These are phyloP conservation scores for Chenopodium formosanum DNA, from an alignment of 148 eudicot genomes.

Conservation along the genomic window DNA sequence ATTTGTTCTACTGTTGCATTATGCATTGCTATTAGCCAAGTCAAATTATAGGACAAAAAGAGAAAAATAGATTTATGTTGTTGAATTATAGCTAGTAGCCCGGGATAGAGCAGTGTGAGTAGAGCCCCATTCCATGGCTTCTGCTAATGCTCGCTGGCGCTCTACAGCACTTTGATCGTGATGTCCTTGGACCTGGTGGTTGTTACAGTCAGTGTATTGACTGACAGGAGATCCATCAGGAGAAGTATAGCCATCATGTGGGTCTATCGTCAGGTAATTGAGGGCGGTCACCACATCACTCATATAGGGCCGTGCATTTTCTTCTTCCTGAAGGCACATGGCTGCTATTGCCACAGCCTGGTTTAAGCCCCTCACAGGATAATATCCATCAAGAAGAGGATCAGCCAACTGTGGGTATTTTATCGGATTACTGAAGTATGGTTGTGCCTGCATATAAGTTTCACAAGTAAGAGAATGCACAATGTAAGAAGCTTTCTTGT, in stretches of 20 bases:
- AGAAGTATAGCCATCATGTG: conserved; percentile 19
- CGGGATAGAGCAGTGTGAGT: conserved; percentile 22
- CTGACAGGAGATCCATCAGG: conserved; percentile 34
- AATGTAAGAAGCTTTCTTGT: background rate
- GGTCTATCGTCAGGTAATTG: conserved; percentile 40
- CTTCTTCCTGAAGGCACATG: conserved; percentile 86
- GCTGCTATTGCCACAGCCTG: conserved; percentile 81
- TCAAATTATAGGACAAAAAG: background rate
- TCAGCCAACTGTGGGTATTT: conserved; percentile 57
- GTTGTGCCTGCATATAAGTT: conserved; percentile 48
- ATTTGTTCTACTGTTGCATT: background rate
- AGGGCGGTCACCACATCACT: conserved; percentile 77
- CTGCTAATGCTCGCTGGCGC: conserved; percentile 65
- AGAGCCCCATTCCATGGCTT: conserved; percentile 80
- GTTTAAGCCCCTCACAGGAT: conserved; percentile 54
- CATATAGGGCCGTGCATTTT: conserved; percentile 60
- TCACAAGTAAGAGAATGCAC: background rate
- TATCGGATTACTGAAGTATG: conserved; percentile 57
- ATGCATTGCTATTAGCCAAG: background rate
- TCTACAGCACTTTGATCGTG: conserved; percentile 30
- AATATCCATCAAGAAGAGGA: conserved; percentile 49
- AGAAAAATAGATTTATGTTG: background rate
- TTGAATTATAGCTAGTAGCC: conserved; percentile 18
- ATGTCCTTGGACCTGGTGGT: background rate
- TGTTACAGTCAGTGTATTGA: conserved; percentile 5